These are phyloP conservation scores for Keithomyces neogunnii DNA, from an alignment of 2,329 filamentous ascomycete species.

Conservation along the genomic window DNA sequence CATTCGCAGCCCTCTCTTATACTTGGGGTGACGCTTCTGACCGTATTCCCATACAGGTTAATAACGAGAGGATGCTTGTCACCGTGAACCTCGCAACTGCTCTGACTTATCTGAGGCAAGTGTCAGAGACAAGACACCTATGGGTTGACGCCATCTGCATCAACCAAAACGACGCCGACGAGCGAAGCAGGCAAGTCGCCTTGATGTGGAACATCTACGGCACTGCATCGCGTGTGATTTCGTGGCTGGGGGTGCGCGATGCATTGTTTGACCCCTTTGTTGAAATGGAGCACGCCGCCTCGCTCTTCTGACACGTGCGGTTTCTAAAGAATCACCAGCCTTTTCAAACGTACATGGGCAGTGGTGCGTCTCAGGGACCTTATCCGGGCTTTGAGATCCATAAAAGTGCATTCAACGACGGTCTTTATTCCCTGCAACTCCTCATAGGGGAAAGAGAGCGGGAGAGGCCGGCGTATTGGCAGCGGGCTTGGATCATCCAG, in stretches of 20 bases:
- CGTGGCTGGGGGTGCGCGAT: not conserved
- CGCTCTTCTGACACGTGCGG: not conserved
- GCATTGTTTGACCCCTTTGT: not conserved
- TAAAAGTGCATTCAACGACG: not conserved
- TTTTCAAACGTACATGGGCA: not conserved
- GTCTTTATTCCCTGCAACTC: not conserved
- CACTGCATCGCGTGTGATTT: not conserved
- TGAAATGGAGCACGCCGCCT: not conserved
- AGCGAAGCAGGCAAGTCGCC: not conserved
- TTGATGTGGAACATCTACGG: not conserved
- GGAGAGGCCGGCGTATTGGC: not conserved
- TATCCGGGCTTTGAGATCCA: not conserved
- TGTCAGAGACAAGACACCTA: not conserved
- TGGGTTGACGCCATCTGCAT: not conserved
- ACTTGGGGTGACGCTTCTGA: not conserved
- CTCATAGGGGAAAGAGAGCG: not conserved
- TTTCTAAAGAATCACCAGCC: not conserved
- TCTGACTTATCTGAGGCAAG: not conserved
- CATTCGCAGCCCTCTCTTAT: conserved; percentile 13
- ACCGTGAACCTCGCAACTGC: not conserved
- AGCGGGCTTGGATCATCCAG: not conserved
- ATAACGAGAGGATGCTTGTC: not conserved
- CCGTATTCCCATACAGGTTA: not conserved
- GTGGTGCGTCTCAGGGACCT: not conserved
- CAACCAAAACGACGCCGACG: not conserved